Evolutionary conservation across 2,329 filamentous ascomycete genomes (phyloP).

Genomic region (Fusarium coicis): DNA sequence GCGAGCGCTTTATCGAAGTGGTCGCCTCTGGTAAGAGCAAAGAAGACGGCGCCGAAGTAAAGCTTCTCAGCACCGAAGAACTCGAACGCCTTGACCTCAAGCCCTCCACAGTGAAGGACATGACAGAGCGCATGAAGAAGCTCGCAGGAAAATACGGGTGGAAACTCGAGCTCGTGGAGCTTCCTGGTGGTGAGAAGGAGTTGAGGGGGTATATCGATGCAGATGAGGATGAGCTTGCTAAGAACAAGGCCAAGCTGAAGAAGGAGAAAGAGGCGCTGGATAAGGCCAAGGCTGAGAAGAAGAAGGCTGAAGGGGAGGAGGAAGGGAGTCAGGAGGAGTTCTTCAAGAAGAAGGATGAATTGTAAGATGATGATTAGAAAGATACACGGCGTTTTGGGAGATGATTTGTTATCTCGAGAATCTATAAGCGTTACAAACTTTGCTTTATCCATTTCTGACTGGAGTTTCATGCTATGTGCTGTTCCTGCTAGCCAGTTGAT

Average conservation of each 20-base stretch:
- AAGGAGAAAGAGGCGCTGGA: slow-evolving; percentile 19
- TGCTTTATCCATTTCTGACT: background rate
- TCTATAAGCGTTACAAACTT: background rate
- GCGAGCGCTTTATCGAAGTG: slow-evolving; percentile 53
- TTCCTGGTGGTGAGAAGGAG: slow-evolving; percentile 66
- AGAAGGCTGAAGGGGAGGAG: slow-evolving; percentile 31
- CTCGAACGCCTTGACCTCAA: slow-evolving; percentile 75
- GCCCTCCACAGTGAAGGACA: slow-evolving; percentile 72
- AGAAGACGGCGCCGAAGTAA: slow-evolving; percentile 70
- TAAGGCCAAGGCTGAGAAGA: slow-evolving; percentile 46
- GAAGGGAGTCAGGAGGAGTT: slow-evolving; percentile 29
- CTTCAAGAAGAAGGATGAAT: slow-evolving; percentile 28
- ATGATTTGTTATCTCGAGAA: slow-evolving; percentile 1
- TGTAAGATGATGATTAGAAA: slow-evolving; percentile 54
- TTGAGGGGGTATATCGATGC: slow-evolving; percentile 77
- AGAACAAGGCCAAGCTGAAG: slow-evolving; percentile 34
- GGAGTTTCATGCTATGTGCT: background rate
- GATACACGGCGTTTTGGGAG: slow-evolving; percentile 24
- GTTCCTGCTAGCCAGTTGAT: background rate
- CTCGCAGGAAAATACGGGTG: slow-evolving; percentile 78
- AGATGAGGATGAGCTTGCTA: slow-evolving; percentile 53
- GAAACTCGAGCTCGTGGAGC: slow-evolving; percentile 83
- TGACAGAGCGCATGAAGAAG: slow-evolving; percentile 75
- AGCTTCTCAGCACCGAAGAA: slow-evolving; percentile 72
- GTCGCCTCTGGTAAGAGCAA: slow-evolving; percentile 58